phyloP scores from a whole-genome alignment of 1,139 yeast species.

The Pichia sp. region DNA sequence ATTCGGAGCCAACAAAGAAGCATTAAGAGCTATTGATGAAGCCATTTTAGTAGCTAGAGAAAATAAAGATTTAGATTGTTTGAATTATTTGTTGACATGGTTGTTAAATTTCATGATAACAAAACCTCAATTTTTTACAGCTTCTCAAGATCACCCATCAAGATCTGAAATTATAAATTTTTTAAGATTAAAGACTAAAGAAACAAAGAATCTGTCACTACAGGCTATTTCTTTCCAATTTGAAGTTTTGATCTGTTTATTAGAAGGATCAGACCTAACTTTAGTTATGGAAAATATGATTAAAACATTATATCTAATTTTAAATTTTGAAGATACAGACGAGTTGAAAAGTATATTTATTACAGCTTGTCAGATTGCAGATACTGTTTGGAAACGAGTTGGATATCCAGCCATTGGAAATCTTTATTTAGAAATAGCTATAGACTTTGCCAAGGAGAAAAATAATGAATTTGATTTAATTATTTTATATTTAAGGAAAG shows the following conservation, averaged over 20 bases:
- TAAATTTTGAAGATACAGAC: conserved; percentile 31
- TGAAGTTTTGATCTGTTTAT: conserved; percentile 48
- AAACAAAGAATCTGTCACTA: conserved; percentile 42
- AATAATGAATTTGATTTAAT: conserved; percentile 16
- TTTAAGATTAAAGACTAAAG: conserved; percentile 50
- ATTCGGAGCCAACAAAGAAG: conserved; percentile 69
- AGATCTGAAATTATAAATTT: conserved; percentile 59
- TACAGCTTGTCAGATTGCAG: conserved; percentile 40
- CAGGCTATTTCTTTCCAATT: conserved; percentile 56
- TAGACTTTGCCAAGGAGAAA: conserved; percentile 29
- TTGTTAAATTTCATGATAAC: conserved; percentile 62
- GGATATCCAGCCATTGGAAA: conserved; percentile 44
- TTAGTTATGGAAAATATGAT: conserved; percentile 46
- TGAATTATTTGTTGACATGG: conserved; percentile 78
- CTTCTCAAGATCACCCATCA: conserved; percentile 34
- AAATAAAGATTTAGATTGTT: conserved; percentile 65
- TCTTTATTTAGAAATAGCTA: conserved; percentile 41
- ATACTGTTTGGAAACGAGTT: conserved; percentile 46
- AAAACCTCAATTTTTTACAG: conserved; percentile 51
- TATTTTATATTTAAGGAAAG: conserved; percentile 33
- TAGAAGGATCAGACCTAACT: conserved; percentile 44
- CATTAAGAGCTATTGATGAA: conserved; percentile 75
- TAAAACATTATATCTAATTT: conserved; percentile 48
- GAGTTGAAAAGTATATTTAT: conserved; percentile 36
- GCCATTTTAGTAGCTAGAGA: conserved; percentile 87